Evolutionary conservation across 2,329 filamentous ascomycete species (phyloP), one percentile per base, ranked within the genome.

Genomic region (Ophiostoma piceae): DNA sequence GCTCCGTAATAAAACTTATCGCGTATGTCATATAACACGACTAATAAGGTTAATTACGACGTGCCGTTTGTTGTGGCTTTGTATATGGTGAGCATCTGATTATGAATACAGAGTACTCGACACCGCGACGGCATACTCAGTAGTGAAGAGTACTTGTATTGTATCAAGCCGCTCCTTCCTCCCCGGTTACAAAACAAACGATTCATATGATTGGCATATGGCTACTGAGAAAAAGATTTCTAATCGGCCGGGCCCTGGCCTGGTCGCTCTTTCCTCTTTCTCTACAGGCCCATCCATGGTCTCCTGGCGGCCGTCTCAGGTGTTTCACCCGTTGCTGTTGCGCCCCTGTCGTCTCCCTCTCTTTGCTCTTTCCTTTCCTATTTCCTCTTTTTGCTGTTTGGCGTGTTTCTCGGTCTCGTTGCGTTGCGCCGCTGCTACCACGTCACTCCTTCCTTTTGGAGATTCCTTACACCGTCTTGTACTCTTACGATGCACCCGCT

Each of bases 261-360:
- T 57, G 51, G n/a, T 57, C 51, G 43, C 43, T 19, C 43, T 51
- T 51, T 19, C 43, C 43, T 51, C 16, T n/a, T 41, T 51, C 43
- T 35, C 35, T 35, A 35, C 35, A 35, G 35, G 35, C 5, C 47
- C 39, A 9, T 41, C 39, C 43, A 16, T 57, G 8, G 51, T 57
- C 51, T 57, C 51, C 51, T 57, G 51, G 51, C 51, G 51, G 51
- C 22, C 51, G 51, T 57, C 51, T 57, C 51, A 26, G 51, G 51
- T 12, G 51, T 57, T 57, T 57, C 32, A 66, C n/a, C 1, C 12
- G 14, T 35, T 16, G 26, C 57, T 69, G 41, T 16, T 26, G 47
- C 22, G 60, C n/a, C n/a, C 51, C 51, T 57, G n/a, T 57, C 51
- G 51, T 57, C 51, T 22, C 22, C 22, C 22, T 22, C 51, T 11